A percentile compares a stretch with the other conserved stretches of the same genome.
Evolutionary conservation across 495 filamentous ascomycete species (phyloP).

Genomic region (Cercophora scortea): DNA sequence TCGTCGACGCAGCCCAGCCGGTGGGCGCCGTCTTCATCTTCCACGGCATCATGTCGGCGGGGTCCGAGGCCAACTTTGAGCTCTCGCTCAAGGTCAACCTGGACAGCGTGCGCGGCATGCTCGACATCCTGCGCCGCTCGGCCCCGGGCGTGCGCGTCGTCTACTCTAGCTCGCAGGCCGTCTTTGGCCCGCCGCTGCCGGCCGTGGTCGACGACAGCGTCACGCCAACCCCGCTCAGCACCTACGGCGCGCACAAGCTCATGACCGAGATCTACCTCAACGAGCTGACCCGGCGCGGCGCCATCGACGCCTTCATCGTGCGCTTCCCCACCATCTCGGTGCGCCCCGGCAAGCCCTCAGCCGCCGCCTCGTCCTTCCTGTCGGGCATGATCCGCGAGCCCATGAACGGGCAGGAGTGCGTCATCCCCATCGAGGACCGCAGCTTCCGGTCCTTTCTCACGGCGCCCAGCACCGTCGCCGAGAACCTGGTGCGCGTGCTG

Average conservation of each 20-base stretch:
- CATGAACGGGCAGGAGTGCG: constrained; percentile 53
- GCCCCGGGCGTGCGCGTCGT: constrained; percentile 58
- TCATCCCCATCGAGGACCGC: constrained; percentile 51
- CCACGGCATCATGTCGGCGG: constrained; percentile 81
- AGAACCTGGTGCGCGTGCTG: constrained; percentile 62
- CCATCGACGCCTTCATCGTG: constrained; percentile 57
- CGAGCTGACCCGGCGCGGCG: constrained; percentile 64
- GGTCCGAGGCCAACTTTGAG: constrained; percentile 67
- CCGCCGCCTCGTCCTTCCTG: constrained; percentile 67
- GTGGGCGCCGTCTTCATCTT: constrained; percentile 65
- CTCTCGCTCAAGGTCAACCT: constrained; percentile 68
- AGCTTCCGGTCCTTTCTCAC: constrained; percentile 60
- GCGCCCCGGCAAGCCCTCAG: constrained; percentile 64
- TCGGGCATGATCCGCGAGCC: constrained; percentile 56
- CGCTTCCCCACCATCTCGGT: constrained; percentile 72
- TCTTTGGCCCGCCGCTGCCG: constrained; percentile 32
- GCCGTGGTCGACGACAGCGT: constrained; percentile 32
- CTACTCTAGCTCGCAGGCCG: constrained; percentile 43
- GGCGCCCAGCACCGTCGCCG: constrained; percentile 57
- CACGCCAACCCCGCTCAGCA: constrained; percentile 56
- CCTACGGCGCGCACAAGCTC: constrained; percentile 75
- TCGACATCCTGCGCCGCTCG: constrained; percentile 50
- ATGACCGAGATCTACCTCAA: constrained; percentile 67
- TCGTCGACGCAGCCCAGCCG: constrained; percentile 39
- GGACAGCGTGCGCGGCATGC: constrained; percentile 56